Conservation (phyloP, 2,329 filamentous ascomycete species). For the Diaporthe sp. region DNA sequence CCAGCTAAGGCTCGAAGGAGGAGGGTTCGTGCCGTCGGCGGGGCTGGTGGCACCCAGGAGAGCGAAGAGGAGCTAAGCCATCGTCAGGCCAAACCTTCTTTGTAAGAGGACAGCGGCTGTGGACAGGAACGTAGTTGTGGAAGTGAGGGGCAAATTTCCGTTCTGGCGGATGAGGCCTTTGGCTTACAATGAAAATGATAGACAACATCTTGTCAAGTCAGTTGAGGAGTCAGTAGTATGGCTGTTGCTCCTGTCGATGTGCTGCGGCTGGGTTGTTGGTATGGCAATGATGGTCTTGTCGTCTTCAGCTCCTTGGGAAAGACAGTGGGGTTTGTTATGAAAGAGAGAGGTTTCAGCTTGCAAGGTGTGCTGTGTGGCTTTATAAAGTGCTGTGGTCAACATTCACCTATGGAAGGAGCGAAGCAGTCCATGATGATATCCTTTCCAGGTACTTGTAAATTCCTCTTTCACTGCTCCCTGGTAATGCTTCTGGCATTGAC, state of each 20-base stretch:
- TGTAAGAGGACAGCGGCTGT: background rate
- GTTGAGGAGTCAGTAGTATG: too few species aligned
- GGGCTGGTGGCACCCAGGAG: constrained; percentile 14
- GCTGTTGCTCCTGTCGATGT: too few species aligned
- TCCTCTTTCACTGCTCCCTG: background rate
- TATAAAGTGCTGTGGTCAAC: background rate
- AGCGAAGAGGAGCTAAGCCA: background rate
- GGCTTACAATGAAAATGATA: background rate
- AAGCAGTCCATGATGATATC: background rate
- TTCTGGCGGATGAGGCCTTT: background rate
- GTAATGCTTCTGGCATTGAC: background rate
- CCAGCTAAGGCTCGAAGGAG: background rate
- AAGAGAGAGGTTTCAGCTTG: background rate
- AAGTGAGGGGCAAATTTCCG: background rate
- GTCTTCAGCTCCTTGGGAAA: background rate
- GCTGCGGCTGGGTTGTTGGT: background rate
- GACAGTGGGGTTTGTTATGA: background rate
- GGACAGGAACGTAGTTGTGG: background rate
- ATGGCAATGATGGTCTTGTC: background rate
- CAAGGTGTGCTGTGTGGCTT: background rate
- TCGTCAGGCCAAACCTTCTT: background rate
- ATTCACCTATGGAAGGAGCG: background rate
- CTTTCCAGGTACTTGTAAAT: background rate
- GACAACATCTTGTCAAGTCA: background rate
- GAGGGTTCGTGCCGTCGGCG: background rate